Base-by-base conservation (phyloP, 2,329 filamentous ascomycete genomes). In the Ascochyta fabae region DNA sequence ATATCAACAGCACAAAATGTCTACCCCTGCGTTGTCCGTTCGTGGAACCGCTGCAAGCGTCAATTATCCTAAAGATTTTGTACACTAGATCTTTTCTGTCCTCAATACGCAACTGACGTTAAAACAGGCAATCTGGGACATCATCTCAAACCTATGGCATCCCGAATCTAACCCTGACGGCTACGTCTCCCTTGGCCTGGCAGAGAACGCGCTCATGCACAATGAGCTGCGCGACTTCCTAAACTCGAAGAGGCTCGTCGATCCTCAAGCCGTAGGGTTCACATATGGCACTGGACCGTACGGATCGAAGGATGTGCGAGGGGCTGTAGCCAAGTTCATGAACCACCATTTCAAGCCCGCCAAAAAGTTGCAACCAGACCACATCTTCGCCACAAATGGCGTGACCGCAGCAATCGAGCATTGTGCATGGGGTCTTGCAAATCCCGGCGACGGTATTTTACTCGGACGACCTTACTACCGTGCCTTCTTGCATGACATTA, bases 131-230 rank as follows among this genome's bases (percentile, higher is more conserved):
- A 39, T 48, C 4, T 61, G 59, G 56, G 73, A 79, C 10, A 73
- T 84, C 35, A 66, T 83, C 36, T 65, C 69, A 7, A 74, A 84
- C 57, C 66, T 78, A 6, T 84, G 77, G 73, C 61, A 81, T 48
- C 74, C 77, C 0, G 43, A 63, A 3, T 60, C 67, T 3, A 81
- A 81, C 47, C 77, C 78, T 0, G 60, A 69, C 13, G 82, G 82
- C 24, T 82, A 78, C 56, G 69, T 83, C 29, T 83, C 78, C 53
- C 74, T 85, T 0, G 82, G 81, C 1, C 73, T 84, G 1, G 82
- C 83, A 6, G 83, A 84, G 65, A 84, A 84, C 62, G 67, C 70
- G 0, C 75, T 84, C 38, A 83, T 84, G 81, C 81, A 84, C 51
- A 62, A 76, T 16, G 63, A 73, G 3, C 73, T 84, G 3, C 66